Evolutionary conservation across 805 yeast species (phyloP).

Genomic region (Candida sithepensis): DNA sequence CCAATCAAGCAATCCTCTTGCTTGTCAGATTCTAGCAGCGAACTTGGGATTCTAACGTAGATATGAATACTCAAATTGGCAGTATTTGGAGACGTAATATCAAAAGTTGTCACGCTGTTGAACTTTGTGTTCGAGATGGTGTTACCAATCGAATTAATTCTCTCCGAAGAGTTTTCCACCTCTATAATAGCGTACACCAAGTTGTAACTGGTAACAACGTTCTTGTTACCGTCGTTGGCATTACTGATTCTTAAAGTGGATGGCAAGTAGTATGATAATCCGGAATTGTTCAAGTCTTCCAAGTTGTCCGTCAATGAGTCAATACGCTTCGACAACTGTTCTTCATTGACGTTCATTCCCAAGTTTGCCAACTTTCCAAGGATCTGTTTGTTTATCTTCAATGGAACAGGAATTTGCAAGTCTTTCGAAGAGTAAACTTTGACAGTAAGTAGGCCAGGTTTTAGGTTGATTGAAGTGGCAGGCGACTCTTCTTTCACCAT

Average conservation of each 20-base stretch:
- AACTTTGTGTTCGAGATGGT: slow-evolving; percentile 74
- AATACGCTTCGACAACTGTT: slow-evolving; percentile 31
- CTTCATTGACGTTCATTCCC: slow-evolving; percentile 38
- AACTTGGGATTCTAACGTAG: slow-evolving; percentile 73
- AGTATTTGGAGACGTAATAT: slow-evolving; percentile 58
- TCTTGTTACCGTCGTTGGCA: slow-evolving; percentile 51
- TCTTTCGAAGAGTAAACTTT: slow-evolving; percentile 70
- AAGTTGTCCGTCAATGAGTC: slow-evolving; percentile 26
- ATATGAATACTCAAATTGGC: slow-evolving; percentile 62
- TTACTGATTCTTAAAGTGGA: slow-evolving; percentile 34
- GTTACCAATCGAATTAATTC: slow-evolving; percentile 83
- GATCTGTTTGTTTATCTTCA: slow-evolving; percentile 60
- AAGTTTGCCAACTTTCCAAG: slow-evolving; percentile 64
- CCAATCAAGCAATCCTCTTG: slow-evolving; percentile 74
- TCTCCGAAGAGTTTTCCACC: slow-evolving; percentile 89
- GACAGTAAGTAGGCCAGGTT: slow-evolving; percentile 74
- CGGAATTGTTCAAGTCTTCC: slow-evolving; percentile 26
- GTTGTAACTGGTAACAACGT: slow-evolving; percentile 40
- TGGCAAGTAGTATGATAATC: slow-evolving; percentile 39
- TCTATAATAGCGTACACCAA: slow-evolving; percentile 85
- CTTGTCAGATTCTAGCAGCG: slow-evolving; percentile 39
- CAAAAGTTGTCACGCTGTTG: slow-evolving; percentile 88
- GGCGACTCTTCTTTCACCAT: slow-evolving; percentile 20
- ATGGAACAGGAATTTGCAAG: slow-evolving; percentile 65
- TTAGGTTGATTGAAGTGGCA: slow-evolving; percentile 13